Evolutionary conservation across 75 land plant genomes (phyloP), one percentile per base, ranked within the genome.

Genomic region (Sequoia sempervirens): DNA sequence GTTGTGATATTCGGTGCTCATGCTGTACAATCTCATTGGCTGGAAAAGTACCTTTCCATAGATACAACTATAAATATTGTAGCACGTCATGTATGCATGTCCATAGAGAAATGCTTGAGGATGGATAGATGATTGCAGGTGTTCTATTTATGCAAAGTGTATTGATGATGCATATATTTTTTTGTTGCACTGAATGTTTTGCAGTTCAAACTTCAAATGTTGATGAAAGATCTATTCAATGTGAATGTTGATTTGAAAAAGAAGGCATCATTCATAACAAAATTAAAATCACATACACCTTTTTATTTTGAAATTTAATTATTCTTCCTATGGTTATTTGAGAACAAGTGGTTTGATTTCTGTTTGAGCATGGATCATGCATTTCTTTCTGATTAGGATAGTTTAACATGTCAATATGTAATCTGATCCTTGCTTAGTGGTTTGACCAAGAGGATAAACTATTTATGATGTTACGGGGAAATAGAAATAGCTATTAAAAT

Each of bases 81-180:
- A 96, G 96, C 87, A 85, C 96, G 9, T 79, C 96, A 34, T 97
- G 99, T 88, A 97, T 97, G 93, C 91, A 92, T 84, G 90, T 90
- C 12, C 99, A 97, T 89, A 87, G 85, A 81, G 90, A 93, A 37
- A 58, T 41, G 80, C 41, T 58, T 18, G 45, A 36, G 36, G 84
- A 30, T 83, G 37, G 83, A 84, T 36, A 36, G 58, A 84, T 36
- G 30, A 4, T 28, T 23, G 80, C 14, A 34, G 38, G 20, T 3
- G 4, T 28, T 79, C 17, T 80, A 84, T 79, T 47, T 9, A 28
- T 79, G 9, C 28, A 20, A 47, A 7, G 37, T 36, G 28, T 15
- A 80, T 66, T 23, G 4, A 6, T 26, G 69, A 66, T 66, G 69
- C 69, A n/a, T n/a, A 13, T 26, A 9, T n/a, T 66, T 66, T 66